Evolutionary conservation across 805 yeast species (phyloP).

Genomic region (Maudiozyma turicensis): DNA sequence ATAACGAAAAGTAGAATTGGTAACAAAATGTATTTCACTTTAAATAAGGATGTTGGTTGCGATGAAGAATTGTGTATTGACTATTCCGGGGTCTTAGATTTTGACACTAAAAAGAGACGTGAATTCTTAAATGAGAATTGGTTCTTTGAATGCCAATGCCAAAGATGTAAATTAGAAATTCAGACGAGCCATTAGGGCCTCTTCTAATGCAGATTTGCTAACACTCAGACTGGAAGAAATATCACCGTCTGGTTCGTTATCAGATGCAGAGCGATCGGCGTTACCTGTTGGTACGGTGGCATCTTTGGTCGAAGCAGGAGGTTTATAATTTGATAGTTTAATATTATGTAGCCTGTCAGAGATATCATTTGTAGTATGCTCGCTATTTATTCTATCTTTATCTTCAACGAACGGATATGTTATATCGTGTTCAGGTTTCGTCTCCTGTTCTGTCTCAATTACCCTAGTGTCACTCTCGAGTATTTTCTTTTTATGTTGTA

Average conservation of each 20-base stretch:
- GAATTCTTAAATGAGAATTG: conserved; percentile 39
- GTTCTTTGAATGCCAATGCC: conserved; percentile 43
- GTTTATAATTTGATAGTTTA: conserved; percentile 13
- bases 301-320: not conserved
- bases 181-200: conserved; percentile 31
- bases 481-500: conserved; percentile 9
- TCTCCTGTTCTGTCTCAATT: not conserved
- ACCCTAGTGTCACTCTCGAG: not conserved
- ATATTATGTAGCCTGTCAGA: conserved; percentile 21
- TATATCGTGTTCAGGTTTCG: too few relatives aligned
- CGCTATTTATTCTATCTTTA: not conserved
- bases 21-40: conserved; percentile 33
- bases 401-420: not conserved
- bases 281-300: conserved; percentile 2
- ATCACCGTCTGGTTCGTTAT: conserved; percentile 20
- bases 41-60: conserved; percentile 31
- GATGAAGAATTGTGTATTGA: conserved; percentile 50
- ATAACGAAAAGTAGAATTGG: conserved; percentile 35
- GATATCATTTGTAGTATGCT: conserved; percentile 2
- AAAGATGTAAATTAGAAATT: conserved; percentile 17
- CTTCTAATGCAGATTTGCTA: conserved; percentile 34
- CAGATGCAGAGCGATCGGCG: not conserved
- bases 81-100: conserved; percentile 41
- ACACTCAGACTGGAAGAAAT: conserved; percentile 32
- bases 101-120: conserved; percentile 37